Conservation (phyloP, 495 filamentous ascomycete genomes). For the Schizothecium vesticola region DNA sequence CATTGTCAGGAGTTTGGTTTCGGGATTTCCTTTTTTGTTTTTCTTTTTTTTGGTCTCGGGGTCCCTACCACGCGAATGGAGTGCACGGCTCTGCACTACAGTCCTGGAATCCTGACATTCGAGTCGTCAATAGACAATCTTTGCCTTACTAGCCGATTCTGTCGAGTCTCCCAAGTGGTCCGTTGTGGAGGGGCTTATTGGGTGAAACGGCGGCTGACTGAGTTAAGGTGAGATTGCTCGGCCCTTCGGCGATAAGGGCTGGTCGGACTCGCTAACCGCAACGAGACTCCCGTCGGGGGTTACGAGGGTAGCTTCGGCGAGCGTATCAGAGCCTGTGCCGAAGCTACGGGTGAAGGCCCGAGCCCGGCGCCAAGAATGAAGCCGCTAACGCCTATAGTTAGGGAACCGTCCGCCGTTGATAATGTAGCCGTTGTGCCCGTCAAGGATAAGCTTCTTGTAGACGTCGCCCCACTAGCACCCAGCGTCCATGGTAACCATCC, state of each 20-base stretch:
- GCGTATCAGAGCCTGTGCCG: conserved; percentile 21
- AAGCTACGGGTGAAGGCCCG: conserved; percentile 21
- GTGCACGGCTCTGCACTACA: no score
- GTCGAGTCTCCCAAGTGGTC: no score
- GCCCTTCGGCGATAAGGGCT: conserved; percentile 24
- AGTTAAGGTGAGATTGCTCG: no score
- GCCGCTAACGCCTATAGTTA: conserved; percentile 24
- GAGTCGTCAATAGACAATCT: no score
- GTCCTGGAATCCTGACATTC: no score
- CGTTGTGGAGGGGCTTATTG: no score
- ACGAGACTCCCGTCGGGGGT: conserved; percentile 33
- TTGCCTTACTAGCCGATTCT: no score
- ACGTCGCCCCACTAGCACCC: conserved; percentile 15
- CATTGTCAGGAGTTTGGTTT: no score
- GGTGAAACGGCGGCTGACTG: no score
- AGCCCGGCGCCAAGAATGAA: conserved; percentile 20
- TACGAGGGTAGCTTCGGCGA: conserved; percentile 17
- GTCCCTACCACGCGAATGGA: no score
- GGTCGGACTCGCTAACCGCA: conserved; percentile 36
- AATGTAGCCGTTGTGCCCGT: conserved; percentile 13
- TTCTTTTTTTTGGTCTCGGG: no score
- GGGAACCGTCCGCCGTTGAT: conserved; percentile 27
- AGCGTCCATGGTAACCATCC: neutral
- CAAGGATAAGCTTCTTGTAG: conserved; percentile 16
- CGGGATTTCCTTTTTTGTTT: no score